These are phyloP conservation scores for Tremella yokohamensis DNA, from an alignment of 768 basidiomycete species.

Conservation along the genomic window DNA sequence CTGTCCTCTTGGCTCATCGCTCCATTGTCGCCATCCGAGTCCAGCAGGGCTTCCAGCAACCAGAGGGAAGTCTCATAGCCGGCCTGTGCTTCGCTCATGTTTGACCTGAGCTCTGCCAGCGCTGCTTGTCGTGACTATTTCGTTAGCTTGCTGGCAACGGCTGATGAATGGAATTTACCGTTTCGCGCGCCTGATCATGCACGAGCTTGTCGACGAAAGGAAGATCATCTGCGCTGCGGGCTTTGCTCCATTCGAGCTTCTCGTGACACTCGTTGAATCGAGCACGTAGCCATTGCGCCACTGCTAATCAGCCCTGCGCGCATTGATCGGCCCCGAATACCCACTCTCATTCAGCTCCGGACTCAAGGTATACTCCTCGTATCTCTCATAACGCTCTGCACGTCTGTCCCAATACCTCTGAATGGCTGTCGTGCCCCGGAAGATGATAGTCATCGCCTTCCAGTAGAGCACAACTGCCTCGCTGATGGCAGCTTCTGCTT, in stretches of 20 bases:
- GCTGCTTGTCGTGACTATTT: constrained; percentile 84
- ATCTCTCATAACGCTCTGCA: background rate
- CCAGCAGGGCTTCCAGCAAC: constrained; percentile 86
- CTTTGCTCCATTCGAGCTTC: constrained; percentile 64
- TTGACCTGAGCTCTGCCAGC: constrained; percentile 78
- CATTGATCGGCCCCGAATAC: constrained; percentile 37
- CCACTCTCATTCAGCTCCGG: constrained; percentile 59
- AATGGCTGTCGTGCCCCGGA: constrained; percentile 84
- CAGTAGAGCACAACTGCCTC: constrained; percentile 49
- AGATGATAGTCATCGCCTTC: constrained; percentile 73
- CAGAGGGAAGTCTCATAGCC: constrained; percentile 92
- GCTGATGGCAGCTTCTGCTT: constrained; percentile 40
- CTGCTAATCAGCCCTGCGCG: constrained; percentile 26
- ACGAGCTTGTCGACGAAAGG: constrained; percentile 85
- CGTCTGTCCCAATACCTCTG: constrained; percentile 55
- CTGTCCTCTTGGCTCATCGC: constrained; percentile 51
- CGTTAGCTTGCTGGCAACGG: background rate
- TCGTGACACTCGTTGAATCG: constrained; percentile 94
- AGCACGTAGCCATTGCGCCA: constrained; percentile 77
- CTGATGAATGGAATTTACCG: constrained; percentile 56
- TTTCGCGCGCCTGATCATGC: constrained; percentile 81
- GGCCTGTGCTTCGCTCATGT: constrained; percentile 81
- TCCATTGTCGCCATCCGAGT: constrained; percentile 53
- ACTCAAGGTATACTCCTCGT: constrained; percentile 34
- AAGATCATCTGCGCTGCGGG: constrained; percentile 59